These are phyloP conservation scores for Mikania micrantha DNA, from an alignment of 129 eudicot genomes.

Conservation along the genomic window DNA sequence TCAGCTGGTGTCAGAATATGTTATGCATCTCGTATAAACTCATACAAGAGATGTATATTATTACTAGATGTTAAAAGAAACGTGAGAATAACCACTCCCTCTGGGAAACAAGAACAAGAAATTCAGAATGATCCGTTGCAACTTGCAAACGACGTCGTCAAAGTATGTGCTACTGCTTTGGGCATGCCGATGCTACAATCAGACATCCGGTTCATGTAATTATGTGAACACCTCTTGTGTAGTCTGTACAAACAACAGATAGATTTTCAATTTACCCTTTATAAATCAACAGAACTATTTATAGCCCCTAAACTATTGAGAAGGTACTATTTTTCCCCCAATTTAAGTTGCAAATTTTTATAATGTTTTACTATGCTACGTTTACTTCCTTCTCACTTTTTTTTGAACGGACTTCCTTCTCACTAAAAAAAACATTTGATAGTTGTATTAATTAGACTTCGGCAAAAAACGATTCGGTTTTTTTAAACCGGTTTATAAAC, in stretches of 20 bases:
- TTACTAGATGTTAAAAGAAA: too few species aligned
- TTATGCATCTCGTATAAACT: too few species aligned
- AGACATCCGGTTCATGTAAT: neutral
- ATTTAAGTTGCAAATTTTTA: neutral
- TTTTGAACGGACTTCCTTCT: too few species aligned
- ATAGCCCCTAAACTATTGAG: neutral
- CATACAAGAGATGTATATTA: too few species aligned
- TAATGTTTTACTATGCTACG: neutral
- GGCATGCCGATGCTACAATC: neutral
- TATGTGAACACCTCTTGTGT: neutral
- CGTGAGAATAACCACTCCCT: too few species aligned
- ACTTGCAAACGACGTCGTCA: constrained; percentile 10
- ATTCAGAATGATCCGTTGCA: neutral
- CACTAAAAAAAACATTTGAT: neutral
- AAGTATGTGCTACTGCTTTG: too few species aligned
- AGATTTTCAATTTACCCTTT: neutral
- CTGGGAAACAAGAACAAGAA: neutral
- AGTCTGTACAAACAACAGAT: neutral
- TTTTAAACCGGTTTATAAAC: too few species aligned
- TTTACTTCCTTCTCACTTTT: neutral
- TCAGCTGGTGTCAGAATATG: too few species aligned
- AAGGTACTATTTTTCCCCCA: neutral
- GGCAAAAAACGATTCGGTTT: too few species aligned
- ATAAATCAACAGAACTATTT: neutral
- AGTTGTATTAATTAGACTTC: neutral